Evolutionary conservation across 768 basidiomycete genomes (phyloP).

Genomic region (Mycena maculata): DNA sequence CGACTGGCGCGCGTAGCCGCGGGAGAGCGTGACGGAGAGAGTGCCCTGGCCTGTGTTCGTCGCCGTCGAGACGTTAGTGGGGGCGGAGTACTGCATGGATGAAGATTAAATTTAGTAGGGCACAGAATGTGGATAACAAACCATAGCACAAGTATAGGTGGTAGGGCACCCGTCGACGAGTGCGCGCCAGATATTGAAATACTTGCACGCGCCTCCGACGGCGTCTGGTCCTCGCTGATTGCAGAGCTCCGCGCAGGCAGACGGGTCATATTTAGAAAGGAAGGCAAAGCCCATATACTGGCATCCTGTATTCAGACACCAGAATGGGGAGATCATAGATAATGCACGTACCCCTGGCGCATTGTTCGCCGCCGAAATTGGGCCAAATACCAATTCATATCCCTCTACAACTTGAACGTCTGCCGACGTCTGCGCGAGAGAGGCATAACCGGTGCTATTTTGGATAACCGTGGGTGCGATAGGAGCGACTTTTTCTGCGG

Average conservation of each 20-base stretch:
- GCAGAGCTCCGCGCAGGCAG: slow-evolving; percentile 31
- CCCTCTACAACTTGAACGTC: slow-evolving; percentile 31
- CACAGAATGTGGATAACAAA: not conserved
- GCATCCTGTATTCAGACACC: not conserved
- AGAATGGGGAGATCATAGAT: not conserved
- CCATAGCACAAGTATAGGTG: slow-evolving; percentile 35
- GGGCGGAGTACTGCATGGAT: slow-evolving; percentile 24
- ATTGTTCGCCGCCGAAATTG: slow-evolving; percentile 36
- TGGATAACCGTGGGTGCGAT: slow-evolving; percentile 25
- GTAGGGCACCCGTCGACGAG: slow-evolving; percentile 7
- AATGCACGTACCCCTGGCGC: slow-evolving; percentile 33
- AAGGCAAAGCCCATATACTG: slow-evolving; percentile 38
- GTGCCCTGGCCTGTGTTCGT: slow-evolving; percentile 31
- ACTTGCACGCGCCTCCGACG: slow-evolving; percentile 31
- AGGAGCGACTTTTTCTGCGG: slow-evolving; percentile 27
- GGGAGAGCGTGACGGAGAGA: slow-evolving; percentile 29
- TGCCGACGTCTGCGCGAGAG: slow-evolving; percentile 21
- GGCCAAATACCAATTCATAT: slow-evolving; percentile 38
- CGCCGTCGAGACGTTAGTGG: slow-evolving; percentile 31
- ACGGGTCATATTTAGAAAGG: slow-evolving; percentile 28
- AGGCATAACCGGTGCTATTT: slow-evolving; percentile 35
- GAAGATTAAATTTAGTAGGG: not conserved
- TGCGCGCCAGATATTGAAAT: slow-evolving; percentile 37
- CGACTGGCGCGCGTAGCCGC: slow-evolving; percentile 31
- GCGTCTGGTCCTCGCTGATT: slow-evolving; percentile 23